Conservation (phyloP, 2,329 filamentous ascomycete genomes). For the Didymella lethalis region DNA sequence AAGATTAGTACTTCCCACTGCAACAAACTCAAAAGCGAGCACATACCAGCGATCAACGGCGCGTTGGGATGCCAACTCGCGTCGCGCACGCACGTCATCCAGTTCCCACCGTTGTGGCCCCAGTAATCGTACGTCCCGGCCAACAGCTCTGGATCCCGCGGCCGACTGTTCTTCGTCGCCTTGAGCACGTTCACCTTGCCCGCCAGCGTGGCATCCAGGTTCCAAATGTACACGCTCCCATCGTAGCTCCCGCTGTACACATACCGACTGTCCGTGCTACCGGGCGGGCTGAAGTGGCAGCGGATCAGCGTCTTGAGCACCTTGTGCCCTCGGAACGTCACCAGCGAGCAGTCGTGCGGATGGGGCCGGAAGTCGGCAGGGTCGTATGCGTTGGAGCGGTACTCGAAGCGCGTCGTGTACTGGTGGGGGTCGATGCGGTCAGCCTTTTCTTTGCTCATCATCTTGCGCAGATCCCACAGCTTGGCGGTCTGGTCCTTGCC, state of each 20-base stretch:
- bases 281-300: conserved; percentile 91
- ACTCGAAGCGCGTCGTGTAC: conserved; percentile 74
- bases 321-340: conserved; percentile 90
- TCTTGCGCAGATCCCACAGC: conserved; percentile 92
- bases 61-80: conserved; percentile 90
- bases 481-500: conserved; percentile 98
- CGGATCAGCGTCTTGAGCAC: conserved; percentile 90
- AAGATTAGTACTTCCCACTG: conserved; percentile 21
- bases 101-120: conserved; percentile 64
- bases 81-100: conserved; percentile 84
- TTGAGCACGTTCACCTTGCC: conserved; percentile 78
- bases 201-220: conserved; percentile 86
- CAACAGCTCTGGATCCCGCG: conserved; percentile 60
- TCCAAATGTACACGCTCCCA: conserved; percentile 90
- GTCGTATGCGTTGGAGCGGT: conserved; percentile 73
- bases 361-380: conserved; percentile 73
- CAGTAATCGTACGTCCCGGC: conserved; percentile 65
- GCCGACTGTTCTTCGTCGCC: conserved; percentile 71
- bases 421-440: conserved; percentile 63
- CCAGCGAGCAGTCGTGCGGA: conserved; percentile 86
- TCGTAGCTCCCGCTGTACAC: conserved; percentile 93
- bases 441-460: conserved; percentile 76
- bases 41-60: conserved; percentile 75
- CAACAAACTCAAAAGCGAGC: neutral
- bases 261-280: conserved; percentile 86